Percentiles rank a stretch among this genome's conserved stretches.
These are phyloP conservation scores for Taiwanofungus camphoratus DNA, from an alignment of 1,284 basidiomycete species.

Conservation along the genomic window DNA sequence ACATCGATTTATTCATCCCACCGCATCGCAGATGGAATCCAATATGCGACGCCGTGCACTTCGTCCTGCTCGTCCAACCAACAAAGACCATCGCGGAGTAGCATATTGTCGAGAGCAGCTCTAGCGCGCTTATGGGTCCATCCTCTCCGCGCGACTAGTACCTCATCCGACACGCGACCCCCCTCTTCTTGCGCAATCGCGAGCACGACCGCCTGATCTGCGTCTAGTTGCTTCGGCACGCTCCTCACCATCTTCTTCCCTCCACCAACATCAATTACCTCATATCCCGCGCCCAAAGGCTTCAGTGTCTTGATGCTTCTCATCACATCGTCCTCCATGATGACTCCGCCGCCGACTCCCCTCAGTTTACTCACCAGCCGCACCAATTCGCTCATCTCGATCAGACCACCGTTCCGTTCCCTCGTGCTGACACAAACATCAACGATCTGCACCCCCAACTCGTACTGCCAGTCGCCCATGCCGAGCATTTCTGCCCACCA, in stretches of 20 bases:
- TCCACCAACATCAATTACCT: slow-evolving; percentile 65
- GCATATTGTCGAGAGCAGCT: slow-evolving; percentile 83
- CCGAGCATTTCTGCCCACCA: slow-evolving; percentile 90
- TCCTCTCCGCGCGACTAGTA: slow-evolving; percentile 52
- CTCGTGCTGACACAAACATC: slow-evolving; percentile 92
- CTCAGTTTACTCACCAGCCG: slow-evolving; percentile 74
- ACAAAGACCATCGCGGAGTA: slow-evolving; percentile 84
- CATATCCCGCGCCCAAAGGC: slow-evolving; percentile 87
- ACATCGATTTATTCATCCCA: slow-evolving; percentile 55
- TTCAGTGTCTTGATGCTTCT: slow-evolving; percentile 84
- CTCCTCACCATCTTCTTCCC: slow-evolving; percentile 68
- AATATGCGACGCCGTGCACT: slow-evolving; percentile 59
- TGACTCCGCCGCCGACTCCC: slow-evolving; percentile 52
- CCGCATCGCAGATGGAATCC: slow-evolving; percentile 78
- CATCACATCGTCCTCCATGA: slow-evolving; percentile 82
- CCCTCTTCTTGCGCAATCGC: slow-evolving; percentile 66
- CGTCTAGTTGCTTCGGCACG: slow-evolving; percentile 75
- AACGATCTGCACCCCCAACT: slow-evolving; percentile 94
- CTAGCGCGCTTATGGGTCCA: slow-evolving; percentile 78
- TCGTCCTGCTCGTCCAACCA: slow-evolving; percentile 92
- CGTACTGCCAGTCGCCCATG: slow-evolving; percentile 91
- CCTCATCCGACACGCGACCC: slow-evolving; percentile 57
- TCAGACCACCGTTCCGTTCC: slow-evolving; percentile 86
- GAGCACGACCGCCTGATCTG: slow-evolving; percentile 75
- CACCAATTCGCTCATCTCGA: slow-evolving; percentile 84